phyloP scores from a whole-genome alignment of 164 flowering plant species.

The Vitis rotundifolia region DNA sequence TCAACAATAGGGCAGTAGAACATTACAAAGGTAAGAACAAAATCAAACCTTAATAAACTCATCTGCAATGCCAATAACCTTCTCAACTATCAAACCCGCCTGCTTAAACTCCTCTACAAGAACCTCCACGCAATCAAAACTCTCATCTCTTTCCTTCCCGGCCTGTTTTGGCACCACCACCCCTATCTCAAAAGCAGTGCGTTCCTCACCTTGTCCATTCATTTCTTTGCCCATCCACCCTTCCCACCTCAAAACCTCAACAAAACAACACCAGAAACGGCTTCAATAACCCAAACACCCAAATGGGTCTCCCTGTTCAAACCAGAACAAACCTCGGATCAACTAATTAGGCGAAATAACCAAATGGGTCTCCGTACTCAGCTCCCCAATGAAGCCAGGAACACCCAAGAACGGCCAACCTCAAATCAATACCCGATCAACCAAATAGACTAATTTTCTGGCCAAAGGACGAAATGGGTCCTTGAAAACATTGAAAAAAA shows the following conservation, averaged over 20 bases:
- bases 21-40: neutral
- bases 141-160: slow-evolving; percentile 27
- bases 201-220: slow-evolving; percentile 42
- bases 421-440: neutral
- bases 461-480: neutral
- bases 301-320: slow-evolving; percentile 11
- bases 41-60: slow-evolving; percentile 78
- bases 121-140: slow-evolving; percentile 56
- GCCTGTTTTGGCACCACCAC: slow-evolving; percentile 65
- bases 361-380: slow-evolving; percentile 5
- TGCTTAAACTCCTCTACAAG: slow-evolving; percentile 64
- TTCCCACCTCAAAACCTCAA: neutral
- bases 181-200: slow-evolving; percentile 62
- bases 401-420: neutral
- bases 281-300: neutral
- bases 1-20: neutral
- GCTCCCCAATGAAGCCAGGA: too few species aligned
- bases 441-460: neutral
- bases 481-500: neutral
- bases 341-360: neutral
- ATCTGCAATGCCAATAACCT: slow-evolving; percentile 63
- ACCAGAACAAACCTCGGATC: neutral
- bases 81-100: slow-evolving; percentile 65
- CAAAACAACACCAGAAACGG: neutral
- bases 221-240: slow-evolving; percentile 23